phyloP scores from a whole-genome alignment of 331 rosid genomes.

The Telfairia occidentalis region DNA sequence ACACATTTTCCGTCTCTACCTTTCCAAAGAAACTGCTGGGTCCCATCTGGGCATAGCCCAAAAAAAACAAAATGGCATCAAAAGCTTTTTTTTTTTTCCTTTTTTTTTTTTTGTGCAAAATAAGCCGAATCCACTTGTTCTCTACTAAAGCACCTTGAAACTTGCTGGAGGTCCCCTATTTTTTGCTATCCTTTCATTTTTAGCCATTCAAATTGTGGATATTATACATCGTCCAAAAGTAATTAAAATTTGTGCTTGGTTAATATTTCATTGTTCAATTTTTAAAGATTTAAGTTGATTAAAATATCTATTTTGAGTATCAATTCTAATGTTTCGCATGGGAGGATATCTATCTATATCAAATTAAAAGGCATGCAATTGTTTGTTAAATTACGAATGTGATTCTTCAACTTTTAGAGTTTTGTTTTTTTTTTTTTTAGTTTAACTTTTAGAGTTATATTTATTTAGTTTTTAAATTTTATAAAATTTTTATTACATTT shows the following conservation, averaged over 20 bases:
- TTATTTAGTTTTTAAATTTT: too few relatives aligned
- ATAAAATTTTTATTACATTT: too few relatives aligned
- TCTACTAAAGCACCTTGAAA: background rate
- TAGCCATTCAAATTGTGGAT: background rate
- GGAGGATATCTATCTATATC: too few relatives aligned
- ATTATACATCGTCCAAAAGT: background rate
- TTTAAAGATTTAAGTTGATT: background rate
- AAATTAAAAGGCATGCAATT: too few relatives aligned
- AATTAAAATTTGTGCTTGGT: background rate
- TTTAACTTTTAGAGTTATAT: too few relatives aligned
- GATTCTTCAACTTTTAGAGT: too few relatives aligned
- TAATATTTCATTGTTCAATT: background rate
- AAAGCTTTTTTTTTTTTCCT: background rate
- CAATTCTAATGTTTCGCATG: background rate
- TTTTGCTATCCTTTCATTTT: background rate
- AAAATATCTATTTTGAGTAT: background rate
- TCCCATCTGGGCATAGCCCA: background rate
- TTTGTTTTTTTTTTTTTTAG: too few relatives aligned
- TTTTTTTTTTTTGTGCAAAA: slow-evolving; percentile 1
- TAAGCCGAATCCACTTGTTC: background rate
- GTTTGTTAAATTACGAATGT: too few relatives aligned
- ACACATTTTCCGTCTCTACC: background rate
- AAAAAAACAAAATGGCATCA: background rate
- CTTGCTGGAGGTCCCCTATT: too few relatives aligned
- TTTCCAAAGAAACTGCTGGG: background rate